Percentiles rank a stretch among this genome's conserved stretches.
Conservation (phyloP, 139 green algal species). For the Yamagishiella unicocca region DNA sequence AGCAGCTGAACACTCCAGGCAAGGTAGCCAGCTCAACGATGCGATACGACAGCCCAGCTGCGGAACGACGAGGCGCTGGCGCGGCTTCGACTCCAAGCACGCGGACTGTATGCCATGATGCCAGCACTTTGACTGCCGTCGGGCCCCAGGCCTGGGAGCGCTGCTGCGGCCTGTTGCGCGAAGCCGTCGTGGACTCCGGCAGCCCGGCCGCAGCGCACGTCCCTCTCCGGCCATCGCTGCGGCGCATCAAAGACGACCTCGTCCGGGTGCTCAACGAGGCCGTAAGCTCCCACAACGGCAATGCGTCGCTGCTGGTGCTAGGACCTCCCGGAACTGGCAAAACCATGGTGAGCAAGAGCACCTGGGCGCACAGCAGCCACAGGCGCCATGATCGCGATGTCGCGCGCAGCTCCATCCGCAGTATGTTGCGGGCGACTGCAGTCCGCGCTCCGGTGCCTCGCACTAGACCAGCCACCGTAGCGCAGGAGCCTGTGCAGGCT, state of each 20-base stretch:
- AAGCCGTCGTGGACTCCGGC: constrained; percentile 40
- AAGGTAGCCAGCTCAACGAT: neutral
- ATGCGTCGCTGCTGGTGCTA: constrained; percentile 53
- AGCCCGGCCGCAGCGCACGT: constrained; percentile 32
- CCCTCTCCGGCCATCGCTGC: constrained; percentile 51
- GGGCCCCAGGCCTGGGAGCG: neutral
- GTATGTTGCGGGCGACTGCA: too few relatives aligned
- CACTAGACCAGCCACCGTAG: too few relatives aligned
- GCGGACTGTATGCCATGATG: too few relatives aligned
- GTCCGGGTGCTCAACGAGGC: constrained; percentile 49
- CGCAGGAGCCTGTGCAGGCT: too few relatives aligned
- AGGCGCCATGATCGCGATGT: too few relatives aligned
- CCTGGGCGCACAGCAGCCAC: too few relatives aligned
- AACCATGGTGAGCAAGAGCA: constrained; percentile 49
- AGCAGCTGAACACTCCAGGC: neutral
- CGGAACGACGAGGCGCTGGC: neutral
- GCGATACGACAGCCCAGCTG: neutral
- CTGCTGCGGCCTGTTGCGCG: constrained; percentile 19
- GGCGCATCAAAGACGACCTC: constrained; percentile 44
- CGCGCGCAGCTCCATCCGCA: too few relatives aligned
- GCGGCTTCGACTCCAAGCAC: too few relatives aligned
- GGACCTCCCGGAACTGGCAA: constrained; percentile 54
- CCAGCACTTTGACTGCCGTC: too few relatives aligned
- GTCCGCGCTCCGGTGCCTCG: too few relatives aligned
- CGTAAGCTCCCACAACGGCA: constrained; percentile 50